Evolutionary conservation across 352 stramenopile genomes (phyloP), one percentile per base, ranked within the genome.

Genomic region (Pythium diclinum): DNA sequence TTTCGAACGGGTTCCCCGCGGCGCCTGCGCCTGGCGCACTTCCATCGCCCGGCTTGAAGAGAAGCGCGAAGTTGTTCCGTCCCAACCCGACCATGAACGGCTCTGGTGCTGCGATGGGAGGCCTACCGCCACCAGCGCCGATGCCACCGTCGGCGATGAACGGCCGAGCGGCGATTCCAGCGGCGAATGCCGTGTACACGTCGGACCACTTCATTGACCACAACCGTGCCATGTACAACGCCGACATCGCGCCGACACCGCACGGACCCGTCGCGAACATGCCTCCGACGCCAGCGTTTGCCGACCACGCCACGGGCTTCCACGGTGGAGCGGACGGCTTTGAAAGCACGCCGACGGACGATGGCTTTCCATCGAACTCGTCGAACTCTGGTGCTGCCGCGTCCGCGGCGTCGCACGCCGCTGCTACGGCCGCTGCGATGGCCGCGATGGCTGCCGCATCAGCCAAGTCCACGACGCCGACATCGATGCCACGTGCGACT

Each of bases 231-330:
- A 85, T 91, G 72, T 81, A 90, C 44, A 85, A 76, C 59, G 79
- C 77, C 16, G 79, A 87, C 28, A 77, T 88, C 17, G 83, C 87
- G n/a, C 87, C 87, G 47, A 95, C 87, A 17, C 87, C 87, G 14
- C 79, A 92, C 55, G 85, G 83, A 0, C 87, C 87, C 1, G 76
- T 90, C 21, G 68, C 75, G 0, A 85, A 85, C 33, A 95, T 95
- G 81, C 87, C 87, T 8, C 85, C 87, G n/a, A 95, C 87, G 10
- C 87, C 87, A 0, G 85, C 85, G 19, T 92, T 92, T 46, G 77
- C 77, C 2, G 88, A 91, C 60, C 82, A 81, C 48, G 79, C 79
- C 38, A 82, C 79, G 42, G 67, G 47, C 6, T 91, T 89, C 51
- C 64, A 77, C 47, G 76, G 81, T 55, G 86, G 79, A 23, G 77